Evolutionary conservation across 139 green algal species (phyloP), one percentile per base, ranked within the genome.

Genomic region (Chlorella sp.): DNA sequence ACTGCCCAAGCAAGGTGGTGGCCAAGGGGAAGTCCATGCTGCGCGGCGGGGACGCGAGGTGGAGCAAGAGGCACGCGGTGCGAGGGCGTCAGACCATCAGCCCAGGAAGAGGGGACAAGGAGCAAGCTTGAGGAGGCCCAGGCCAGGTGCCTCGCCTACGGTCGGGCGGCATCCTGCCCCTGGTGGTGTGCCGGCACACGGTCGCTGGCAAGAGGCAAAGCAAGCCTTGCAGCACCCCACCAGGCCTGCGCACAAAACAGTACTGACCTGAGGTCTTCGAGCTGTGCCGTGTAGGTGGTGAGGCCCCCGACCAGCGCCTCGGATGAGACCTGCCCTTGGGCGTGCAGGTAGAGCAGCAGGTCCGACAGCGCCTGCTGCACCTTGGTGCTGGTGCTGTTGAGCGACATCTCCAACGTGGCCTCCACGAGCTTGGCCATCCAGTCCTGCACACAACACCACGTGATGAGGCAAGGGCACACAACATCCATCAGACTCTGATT

Each of bases 181-280:
- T 42, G 5, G 3, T 42, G 5, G 4, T 64, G 26, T 22, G 59
- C 59, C 23, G 27, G 4, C 22, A 27, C 22, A 10, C 22, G 5
- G 24, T 69, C 29, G n/a, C n/a, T n/a, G 5, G 62, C 10, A 10
- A 24, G 5, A 5, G 5, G 3, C 5, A 4, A 35, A 4, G 24
- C 29, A 69, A 35, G 5, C 29, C 31, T 31, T 23, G 10, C 5
- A 42, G 24, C 62, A 6, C 30, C 23, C 30, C 29, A 35, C n/a
- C n/a, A n/a, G n/a, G n/a, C n/a, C n/a, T n/a, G n/a, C n/a, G n/a
- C n/a, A n/a, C n/a, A n/a, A n/a, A n/a, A n/a, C n/a, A n/a, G n/a
- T n/a, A n/a, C n/a, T n/a, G n/a, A 89, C 82, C 79, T 86, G 29
- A 93, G 69, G 74, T 93, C 89, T 70, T 91, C 90, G 66, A 96